These are phyloP conservation scores for Croton laevigatus DNA, from an alignment of 441 rosid species.

Conservation along the genomic window DNA sequence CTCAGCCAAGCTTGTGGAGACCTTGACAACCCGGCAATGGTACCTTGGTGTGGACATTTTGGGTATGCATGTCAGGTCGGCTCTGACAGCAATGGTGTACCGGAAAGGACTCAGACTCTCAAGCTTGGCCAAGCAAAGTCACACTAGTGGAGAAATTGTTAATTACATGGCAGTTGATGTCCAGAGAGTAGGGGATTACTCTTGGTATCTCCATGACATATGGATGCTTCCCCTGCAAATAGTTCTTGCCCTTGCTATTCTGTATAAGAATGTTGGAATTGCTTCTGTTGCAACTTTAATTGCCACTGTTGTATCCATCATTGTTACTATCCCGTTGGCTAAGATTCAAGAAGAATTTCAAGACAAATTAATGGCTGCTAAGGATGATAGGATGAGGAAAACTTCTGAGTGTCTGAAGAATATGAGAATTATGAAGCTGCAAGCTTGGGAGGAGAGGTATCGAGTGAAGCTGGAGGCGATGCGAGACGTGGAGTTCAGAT, in stretches of 20 bases:
- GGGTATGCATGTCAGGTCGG: slow-evolving; percentile 99
- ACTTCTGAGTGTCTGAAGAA: slow-evolving; percentile 98
- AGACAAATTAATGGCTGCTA: slow-evolving; percentile 93
- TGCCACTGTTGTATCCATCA: slow-evolving; percentile 81
- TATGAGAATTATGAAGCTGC: slow-evolving; percentile 95
- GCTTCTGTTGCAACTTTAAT: slow-evolving; percentile 87
- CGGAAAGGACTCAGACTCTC: slow-evolving; percentile 86
- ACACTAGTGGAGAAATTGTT: slow-evolving; percentile 92
- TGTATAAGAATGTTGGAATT: slow-evolving; percentile 92
- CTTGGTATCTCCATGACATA: slow-evolving; percentile 98
- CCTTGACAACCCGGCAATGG: slow-evolving; percentile 95
- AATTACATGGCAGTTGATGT: slow-evolving; percentile 99
- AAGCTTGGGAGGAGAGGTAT: slow-evolving; percentile 99
- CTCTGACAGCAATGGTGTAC: slow-evolving; percentile 96
- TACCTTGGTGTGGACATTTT: slow-evolving; percentile 97
- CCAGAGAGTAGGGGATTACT: slow-evolving; percentile 94
- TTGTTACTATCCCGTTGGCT: slow-evolving; percentile 83
- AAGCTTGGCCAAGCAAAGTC: slow-evolving; percentile 82
- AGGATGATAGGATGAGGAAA: slow-evolving; percentile 99
- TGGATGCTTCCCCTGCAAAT: slow-evolving; percentile 99
- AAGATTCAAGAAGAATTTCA: slow-evolving; percentile 92
- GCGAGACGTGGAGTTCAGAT: slow-evolving; percentile 85
- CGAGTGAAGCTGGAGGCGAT: slow-evolving; percentile 78
- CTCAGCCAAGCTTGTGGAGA: slow-evolving; percentile 85
- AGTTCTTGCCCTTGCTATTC: slow-evolving; percentile 88